Conservation (phyloP, 495 filamentous ascomycete species). For the Immersiella caudata region DNA sequence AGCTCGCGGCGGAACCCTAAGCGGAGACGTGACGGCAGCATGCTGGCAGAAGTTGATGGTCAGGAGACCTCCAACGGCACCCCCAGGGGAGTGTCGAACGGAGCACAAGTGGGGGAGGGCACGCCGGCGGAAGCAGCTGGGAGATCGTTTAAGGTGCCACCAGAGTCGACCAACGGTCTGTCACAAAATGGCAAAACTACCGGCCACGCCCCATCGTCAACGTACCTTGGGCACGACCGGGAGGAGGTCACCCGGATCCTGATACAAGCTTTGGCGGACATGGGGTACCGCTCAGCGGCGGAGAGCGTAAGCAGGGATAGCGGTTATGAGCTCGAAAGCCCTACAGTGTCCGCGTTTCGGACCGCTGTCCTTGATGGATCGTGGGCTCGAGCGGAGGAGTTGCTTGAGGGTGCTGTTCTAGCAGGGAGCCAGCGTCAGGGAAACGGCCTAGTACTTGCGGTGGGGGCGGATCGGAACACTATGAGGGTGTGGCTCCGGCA, state of each 20-base stretch:
- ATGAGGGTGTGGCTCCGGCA: slow-evolving; percentile 77
- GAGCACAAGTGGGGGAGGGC: slow-evolving; percentile 34
- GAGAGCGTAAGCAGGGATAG: slow-evolving; percentile 75
- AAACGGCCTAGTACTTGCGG: slow-evolving; percentile 49
- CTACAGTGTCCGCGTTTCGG: slow-evolving; percentile 81
- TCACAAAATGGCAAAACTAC: slow-evolving; percentile 38
- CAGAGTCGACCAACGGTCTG: slow-evolving; percentile 43
- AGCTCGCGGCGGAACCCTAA: slow-evolving; percentile 24
- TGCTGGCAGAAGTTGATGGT: slow-evolving; percentile 39
- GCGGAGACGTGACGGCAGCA: slow-evolving; percentile 32
- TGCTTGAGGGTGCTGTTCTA: slow-evolving; percentile 66
- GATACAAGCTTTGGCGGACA: slow-evolving; percentile 84
- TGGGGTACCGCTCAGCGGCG: slow-evolving; percentile 82
- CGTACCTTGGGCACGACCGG: slow-evolving; percentile 77
- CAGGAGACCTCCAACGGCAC: slow-evolving; percentile 42
- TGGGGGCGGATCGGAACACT: slow-evolving; percentile 47
- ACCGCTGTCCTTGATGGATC: slow-evolving; percentile 77
- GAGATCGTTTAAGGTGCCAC: slow-evolving; percentile 39
- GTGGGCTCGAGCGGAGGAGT: slow-evolving; percentile 81
- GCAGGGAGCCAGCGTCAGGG: slow-evolving; percentile 52
- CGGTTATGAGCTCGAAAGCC: slow-evolving; percentile 84
- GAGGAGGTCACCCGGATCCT: slow-evolving; percentile 92
- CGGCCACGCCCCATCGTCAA: slow-evolving; percentile 27
- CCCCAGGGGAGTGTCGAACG: slow-evolving; percentile 42
- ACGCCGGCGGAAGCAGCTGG: slow-evolving; percentile 39